Conservation (phyloP, 257 asterid species). For the Lantana camara region DNA sequence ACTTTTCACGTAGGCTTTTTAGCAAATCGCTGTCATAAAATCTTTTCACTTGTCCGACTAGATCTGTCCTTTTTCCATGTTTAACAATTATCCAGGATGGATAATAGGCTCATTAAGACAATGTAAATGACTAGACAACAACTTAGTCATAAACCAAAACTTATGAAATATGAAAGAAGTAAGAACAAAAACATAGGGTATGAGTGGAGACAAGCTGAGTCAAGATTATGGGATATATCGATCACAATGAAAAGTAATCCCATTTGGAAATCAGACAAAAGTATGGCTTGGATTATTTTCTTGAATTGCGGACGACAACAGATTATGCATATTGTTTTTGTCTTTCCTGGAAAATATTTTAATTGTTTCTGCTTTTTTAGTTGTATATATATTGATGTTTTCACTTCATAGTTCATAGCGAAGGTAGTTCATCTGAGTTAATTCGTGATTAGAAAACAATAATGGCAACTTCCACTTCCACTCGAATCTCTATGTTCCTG, state of each 20-base stretch:
- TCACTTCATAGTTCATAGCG: background rate
- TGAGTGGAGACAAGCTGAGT: constrained; percentile 16
- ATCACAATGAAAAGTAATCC: too few species aligned
- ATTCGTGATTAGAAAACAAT: too few species aligned
- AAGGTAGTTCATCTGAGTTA: too few species aligned
- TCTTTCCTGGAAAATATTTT: constrained; percentile 4
- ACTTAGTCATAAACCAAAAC: constrained; percentile 15
- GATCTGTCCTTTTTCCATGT: background rate
- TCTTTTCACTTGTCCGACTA: constrained; percentile 2
- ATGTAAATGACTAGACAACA: constrained; percentile 37
- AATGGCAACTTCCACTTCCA: constrained; percentile 39
- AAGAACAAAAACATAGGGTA: constrained; percentile 2
- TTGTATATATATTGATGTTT: too few species aligned
- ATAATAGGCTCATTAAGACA: background rate
- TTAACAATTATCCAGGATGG: constrained; percentile 7
- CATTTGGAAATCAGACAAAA: too few species aligned
- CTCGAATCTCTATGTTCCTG: constrained; percentile 11
- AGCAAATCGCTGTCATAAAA: constrained; percentile 11
- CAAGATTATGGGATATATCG: constrained; percentile 10
- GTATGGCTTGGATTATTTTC: too few species aligned
- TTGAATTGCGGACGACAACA: too few species aligned
- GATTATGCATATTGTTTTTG: background rate
- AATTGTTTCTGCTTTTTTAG: background rate
- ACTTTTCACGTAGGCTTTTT: background rate
- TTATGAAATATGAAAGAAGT: background rate